Evolutionary conservation across 2,329 filamentous ascomycete genomes (phyloP).

Genomic region (Blastomyces parvus): DNA sequence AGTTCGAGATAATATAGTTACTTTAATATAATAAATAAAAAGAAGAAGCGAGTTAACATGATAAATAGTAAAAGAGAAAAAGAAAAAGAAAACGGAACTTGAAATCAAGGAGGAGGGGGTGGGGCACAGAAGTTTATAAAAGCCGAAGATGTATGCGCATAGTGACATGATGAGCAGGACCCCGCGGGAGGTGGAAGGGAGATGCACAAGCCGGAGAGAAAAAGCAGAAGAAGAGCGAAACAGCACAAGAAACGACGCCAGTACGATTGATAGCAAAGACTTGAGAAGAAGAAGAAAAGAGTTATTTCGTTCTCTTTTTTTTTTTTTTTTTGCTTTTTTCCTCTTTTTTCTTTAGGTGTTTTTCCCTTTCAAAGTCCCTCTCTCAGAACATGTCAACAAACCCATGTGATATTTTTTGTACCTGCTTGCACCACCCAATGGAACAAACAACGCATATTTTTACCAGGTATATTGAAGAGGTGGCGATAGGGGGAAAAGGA

Average conservation of each 20-base stretch:
- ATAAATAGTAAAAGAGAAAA: neutral
- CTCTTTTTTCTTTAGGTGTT: neutral
- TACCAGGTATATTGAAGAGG: constrained; percentile 3
- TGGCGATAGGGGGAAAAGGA: neutral
- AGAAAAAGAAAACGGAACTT: neutral
- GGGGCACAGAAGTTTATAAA: neutral
- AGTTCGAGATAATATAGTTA: neutral
- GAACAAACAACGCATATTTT: constrained; percentile 1
- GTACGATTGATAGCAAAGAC: neutral
- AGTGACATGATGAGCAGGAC: neutral
- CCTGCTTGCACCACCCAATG: neutral
- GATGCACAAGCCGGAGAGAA: neutral
- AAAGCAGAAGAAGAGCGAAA: neutral
- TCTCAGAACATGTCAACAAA: constrained; percentile 1
- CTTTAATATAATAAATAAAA: neutral
- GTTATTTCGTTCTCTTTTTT: neutral
- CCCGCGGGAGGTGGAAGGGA: neutral
- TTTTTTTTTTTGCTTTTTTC: neutral
- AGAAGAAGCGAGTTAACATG: neutral
- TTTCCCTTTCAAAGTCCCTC: neutral
- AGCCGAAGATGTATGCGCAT: neutral
- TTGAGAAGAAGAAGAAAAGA: neutral
- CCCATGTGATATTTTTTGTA: neutral
- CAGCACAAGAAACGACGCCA: constrained; percentile 1
- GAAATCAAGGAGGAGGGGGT: neutral